phyloP scores from a whole-genome alignment of 2,329 filamentous ascomycete genomes.

The Fusarium bulbicola region DNA sequence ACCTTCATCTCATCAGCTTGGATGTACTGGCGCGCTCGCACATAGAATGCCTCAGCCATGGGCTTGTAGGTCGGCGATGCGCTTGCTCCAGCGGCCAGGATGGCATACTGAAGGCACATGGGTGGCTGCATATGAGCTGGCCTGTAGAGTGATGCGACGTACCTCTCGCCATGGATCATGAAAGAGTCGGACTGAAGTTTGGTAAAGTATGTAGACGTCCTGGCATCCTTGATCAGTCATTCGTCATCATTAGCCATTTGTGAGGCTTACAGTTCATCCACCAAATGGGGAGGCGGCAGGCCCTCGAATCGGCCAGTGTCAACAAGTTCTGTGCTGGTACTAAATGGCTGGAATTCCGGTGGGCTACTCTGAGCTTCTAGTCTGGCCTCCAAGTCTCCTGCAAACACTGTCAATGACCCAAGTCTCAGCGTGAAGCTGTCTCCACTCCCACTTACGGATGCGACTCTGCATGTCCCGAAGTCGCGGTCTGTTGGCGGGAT shows the following conservation, averaged over 20 bases:
- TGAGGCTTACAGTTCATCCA: constrained; percentile 25
- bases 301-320: constrained; percentile 30
- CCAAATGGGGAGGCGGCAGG: constrained; percentile 19
- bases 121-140: constrained; percentile 79
- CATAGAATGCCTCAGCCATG: constrained; percentile 80
- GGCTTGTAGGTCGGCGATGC: constrained; percentile 73
- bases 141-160: constrained; percentile 73
- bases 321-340: constrained; percentile 15
- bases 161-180: constrained; percentile 78
- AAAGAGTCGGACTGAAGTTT: constrained; percentile 76
- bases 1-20: constrained; percentile 83
- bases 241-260: accelerated
- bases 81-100: constrained; percentile 79
- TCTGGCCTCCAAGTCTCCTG: constrained; percentile 51
- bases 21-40: constrained; percentile 80
- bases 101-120: constrained; percentile 80
- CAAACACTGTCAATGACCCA: not conserved
- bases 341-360: not conserved
- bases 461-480: constrained; percentile 26
- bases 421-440: accelerated
- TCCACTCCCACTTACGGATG: constrained; percentile 4
- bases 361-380: constrained; percentile 11
- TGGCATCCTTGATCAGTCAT: accelerated
- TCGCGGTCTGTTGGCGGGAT: constrained; percentile 10
- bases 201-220: constrained; percentile 67